Base-by-base conservation (phyloP, 495 filamentous ascomycete genomes). In the Thermochaetoides thermophila region DNA sequence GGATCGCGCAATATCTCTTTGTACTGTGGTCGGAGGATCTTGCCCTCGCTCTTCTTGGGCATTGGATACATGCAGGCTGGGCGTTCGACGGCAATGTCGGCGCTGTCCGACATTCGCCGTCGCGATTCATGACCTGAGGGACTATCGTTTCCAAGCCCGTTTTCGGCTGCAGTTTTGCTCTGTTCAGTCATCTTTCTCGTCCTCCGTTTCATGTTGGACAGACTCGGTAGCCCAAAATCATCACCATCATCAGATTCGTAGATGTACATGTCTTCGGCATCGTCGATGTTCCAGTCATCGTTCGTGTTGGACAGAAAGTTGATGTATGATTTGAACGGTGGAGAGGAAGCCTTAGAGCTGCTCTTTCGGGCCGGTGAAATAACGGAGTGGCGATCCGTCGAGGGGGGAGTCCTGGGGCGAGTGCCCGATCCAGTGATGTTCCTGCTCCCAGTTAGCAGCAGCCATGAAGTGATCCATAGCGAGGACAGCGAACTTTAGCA, bases 1-100 rank as follows among this genome's bases (percentile, higher is more conserved):
- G 89, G 89, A 62, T 97, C 89, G 60, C 77, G 77, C 9, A 97
- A 56, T 4, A 97, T 85, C 28, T 95, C 91, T 55, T 96, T 94
- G 47, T 95, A 96, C 53, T 97, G 89, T 29, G 91, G 89, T 23
- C 91, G 75, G 11, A 97, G 64, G 25, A 95, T 95, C 57, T 97
- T 96, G 6, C 80, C 87, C 48, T 94, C 87, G 39, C 62, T 74
- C 52, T 82, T 87, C 47, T 84, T 84, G 7, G 87, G 70, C 37
- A 73, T 76, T 5, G 89, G 89, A 52, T 96, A 97, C 37, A 71
- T 72, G 7, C 84, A 77, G n/a, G 78, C 60, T n/a, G 79, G 80
- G 35, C 85, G 68, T 61, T 91, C 84, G 50, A 87, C 80, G 12
- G 84, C 82, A 51, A 95, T 92, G 50, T 95, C 85, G 20, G 79